Evolutionary conservation across 768 basidiomycete species (phyloP), one percentile per base, ranked within the genome.

Genomic region (Mycena epipterygia): DNA sequence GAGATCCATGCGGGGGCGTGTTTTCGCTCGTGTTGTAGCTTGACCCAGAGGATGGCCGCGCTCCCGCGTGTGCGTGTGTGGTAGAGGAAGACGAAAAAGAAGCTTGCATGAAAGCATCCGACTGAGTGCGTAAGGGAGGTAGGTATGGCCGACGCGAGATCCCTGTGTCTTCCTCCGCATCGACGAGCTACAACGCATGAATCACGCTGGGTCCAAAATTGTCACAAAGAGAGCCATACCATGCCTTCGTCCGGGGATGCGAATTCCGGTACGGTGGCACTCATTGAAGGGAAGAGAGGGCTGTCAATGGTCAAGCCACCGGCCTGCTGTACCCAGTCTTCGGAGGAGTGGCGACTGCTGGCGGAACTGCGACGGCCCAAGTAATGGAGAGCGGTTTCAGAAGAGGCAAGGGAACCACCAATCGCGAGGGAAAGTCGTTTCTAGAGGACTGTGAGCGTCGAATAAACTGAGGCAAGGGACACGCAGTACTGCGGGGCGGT

Each of bases 291-390:
- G 33, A 77, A 78, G 52, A 81, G 74, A 49, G 89, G 87, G 70
- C 89, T 89, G 61, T 87, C 86, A 25, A 94, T 91, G n/a, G 87
- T 85, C 69, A 94, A 84, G 53, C 87, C 90, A 62, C 88, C 86
- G 5, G 93, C 88, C 76, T 90, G 91, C 67, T 85, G 83, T 14
- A 94, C 93, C 93, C 92, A 95, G 75, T 94, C 93, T 67, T 93
- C 93, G 12, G 88, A 86, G 21, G 81, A 79, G 46, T 84, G 81
- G 30, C 84, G 79, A 73, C 85, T 84, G 75, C 70, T 76, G 49
- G 81, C 75, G 63, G 86, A 69, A 32, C 69, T 75, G 51, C 67
- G 56, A 68, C 75, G 58, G 70, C 76, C 64, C 37, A 75, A 56
- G 66, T 74, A 66, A 41, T 66, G 57, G 56, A 75, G 70, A 21